Evolutionary conservation across 139 green algal species (phyloP).

Genomic region (Penium margaritaceum): DNA sequence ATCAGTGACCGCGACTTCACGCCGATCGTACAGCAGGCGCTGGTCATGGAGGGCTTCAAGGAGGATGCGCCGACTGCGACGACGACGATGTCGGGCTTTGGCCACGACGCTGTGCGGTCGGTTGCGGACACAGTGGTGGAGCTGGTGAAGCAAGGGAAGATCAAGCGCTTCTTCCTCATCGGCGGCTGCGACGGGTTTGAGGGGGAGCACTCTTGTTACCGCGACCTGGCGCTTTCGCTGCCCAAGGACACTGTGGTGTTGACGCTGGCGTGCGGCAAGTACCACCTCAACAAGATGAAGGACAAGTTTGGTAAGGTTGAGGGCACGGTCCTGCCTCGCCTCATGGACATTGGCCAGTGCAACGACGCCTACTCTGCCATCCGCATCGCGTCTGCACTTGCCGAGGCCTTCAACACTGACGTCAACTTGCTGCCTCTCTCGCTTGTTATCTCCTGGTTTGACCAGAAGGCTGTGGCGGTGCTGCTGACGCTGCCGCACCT

Average conservation of each 20-base stretch:
- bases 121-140: conserved; percentile 51
- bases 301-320: conserved; percentile 50
- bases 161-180: conserved; percentile 57
- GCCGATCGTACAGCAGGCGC: conserved; percentile 25
- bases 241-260: conserved; percentile 54
- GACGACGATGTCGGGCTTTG: conserved; percentile 43
- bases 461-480: conserved; percentile 70
- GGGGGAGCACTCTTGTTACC: conserved; percentile 47
- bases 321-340: conserved; percentile 57
- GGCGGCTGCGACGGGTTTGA: conserved; percentile 58
- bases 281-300: conserved; percentile 61
- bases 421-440: conserved; percentile 67
- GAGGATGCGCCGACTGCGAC: conserved; percentile 7
- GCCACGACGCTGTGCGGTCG: conserved; percentile 44
- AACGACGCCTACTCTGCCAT: conserved; percentile 55
- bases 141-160: conserved; percentile 49
- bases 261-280: conserved; percentile 69
- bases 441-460: conserved; percentile 66
- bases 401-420: conserved; percentile 61
- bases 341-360: conserved; percentile 75
- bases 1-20: conserved; percentile 44
- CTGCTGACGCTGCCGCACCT: conserved; percentile 68
- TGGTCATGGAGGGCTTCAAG: conserved; percentile 36
- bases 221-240: not conserved
- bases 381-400: conserved; percentile 60